Evolutionary conservation across 306 rosid genomes (phyloP), one percentile per base, ranked within the genome.

Genomic region (Lupinus albus): DNA sequence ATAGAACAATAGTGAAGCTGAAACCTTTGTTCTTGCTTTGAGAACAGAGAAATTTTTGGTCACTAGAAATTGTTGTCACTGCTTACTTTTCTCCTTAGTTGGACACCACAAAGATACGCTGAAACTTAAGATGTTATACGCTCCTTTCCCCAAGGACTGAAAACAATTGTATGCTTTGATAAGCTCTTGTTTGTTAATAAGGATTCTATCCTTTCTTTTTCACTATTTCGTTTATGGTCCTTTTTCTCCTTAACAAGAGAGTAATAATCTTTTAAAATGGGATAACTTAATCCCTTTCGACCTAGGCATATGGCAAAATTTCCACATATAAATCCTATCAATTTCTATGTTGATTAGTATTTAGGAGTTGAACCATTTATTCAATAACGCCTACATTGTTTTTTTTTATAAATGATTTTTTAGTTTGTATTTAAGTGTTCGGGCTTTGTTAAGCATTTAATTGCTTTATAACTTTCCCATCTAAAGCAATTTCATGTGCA

Each of bases 21-120:
- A 61, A 32, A 38, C 28, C 11, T 5, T 28, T 67, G 50, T 42
- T 60, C 12, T 75, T 48, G 74, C n/a, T 44, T 42, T 61, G 21
- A 21, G 50, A 25, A 50, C 25, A 13, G 0, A 53, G 6, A 10
- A 20, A 47, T 52, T 48, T n/a, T 32, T 52, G 30, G 30, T 38
- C 20, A 1, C 15, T 18, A 50, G 36, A 35, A 35, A 16, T 47
- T 71, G 12, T 71, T 59, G 38, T 8, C 48, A 0, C 8, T 55
- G 46, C 41, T 51, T 30, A 45, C 16, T 52, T 50, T 18, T 36
- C 15, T 41, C 6, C 20, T 49, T 2, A 30, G 12, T 17, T 21
- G 21, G 30, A 55, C 54, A 44, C 65, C 47, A 28, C 9, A 7
- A 30, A 45, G 17, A 1, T 70, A 14, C 41, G 7, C 28, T 54